Evolutionary conservation across 2,329 filamentous ascomycete species (phyloP), one percentile per base, ranked within the genome.

Genomic region (Talaromyces piceae): DNA sequence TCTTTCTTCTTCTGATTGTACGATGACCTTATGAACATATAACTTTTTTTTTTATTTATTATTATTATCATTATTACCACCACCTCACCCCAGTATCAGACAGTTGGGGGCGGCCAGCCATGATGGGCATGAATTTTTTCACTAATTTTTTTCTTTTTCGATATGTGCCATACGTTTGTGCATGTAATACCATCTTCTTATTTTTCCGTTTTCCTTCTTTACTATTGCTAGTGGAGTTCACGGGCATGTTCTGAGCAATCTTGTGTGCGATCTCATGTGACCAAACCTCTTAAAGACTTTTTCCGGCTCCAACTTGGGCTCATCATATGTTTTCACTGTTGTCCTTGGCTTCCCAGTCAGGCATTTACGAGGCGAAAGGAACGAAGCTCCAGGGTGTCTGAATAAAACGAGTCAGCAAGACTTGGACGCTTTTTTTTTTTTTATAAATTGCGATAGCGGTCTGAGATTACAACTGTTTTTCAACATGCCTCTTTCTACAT

Each of bases 1-100:
- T 64, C 67, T 33, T 69, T 67, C 58, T 62, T 67, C 39, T 65
- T 61, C 37, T 47, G 23, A 50, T 37, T 53, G 48, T 49, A 52
- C 46, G 46, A 49, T 52, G 39, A 43, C 13, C 39, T 43, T 43
- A 43, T 43, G 39, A 43, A 43, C 25, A 43, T 43, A 43, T 43
- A 43, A n/a, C n/a, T 25, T 41, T 6, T 41, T 23, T 43, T 43
- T 23, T 25, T 25, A 22, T 43, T 30, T 13, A 30, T n/a, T n/a
- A n/a, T n/a, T n/a, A n/a, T n/a, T n/a, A n/a, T n/a, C n/a, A n/a
- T n/a, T n/a, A n/a, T n/a, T n/a, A n/a, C n/a, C n/a, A n/a, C n/a
- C 33, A 18, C 33, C 33, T 37, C 33, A 9, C 33, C 33, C 13
- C n/a, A n/a, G 30, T 37, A 3, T 8, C 5, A 20, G n/a, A 37